phyloP scores from a whole-genome alignment of 192 early-diverging fungal genomes.

The Gryganskiella cystojenkinii region DNA sequence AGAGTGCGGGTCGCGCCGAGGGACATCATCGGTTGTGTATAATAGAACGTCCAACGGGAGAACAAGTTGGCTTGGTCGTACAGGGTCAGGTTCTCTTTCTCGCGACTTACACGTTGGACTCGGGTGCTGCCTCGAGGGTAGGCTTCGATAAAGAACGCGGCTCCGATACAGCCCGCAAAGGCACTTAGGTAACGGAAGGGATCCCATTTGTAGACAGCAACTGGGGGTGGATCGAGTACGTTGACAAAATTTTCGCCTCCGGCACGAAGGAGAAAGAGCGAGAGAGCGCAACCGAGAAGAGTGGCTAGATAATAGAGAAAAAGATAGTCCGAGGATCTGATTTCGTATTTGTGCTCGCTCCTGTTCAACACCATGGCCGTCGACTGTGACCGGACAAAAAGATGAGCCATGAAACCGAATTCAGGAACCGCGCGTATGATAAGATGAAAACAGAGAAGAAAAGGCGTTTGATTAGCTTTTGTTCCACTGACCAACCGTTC shows the following conservation, averaged over 20 bases:
- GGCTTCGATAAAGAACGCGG: constrained; percentile 27
- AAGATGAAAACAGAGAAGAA: background rate
- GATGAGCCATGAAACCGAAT: background rate
- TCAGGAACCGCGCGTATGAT: background rate
- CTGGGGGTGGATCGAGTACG: constrained; percentile 27
- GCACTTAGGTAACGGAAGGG: constrained; percentile 17
- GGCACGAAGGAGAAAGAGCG: constrained; percentile 27
- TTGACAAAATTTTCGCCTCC: background rate
- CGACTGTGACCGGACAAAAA: background rate
- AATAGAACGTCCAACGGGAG: constrained; percentile 81
- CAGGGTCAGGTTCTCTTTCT: constrained; percentile 10
- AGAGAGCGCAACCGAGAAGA: constrained; percentile 21
- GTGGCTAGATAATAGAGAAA: constrained; percentile 22
- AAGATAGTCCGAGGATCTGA: constrained; percentile 30
- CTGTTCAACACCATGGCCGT: constrained; percentile 23
- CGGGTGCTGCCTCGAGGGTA: constrained; percentile 24
- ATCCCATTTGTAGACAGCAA: constrained; percentile 19
- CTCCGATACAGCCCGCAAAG: constrained; percentile 6
- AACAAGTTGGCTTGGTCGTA: constrained; percentile 78
- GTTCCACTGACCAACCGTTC: too few relatives aligned
- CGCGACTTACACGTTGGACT: constrained; percentile 30
- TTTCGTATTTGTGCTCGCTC: constrained; percentile 33
- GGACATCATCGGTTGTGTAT: constrained; percentile 86
- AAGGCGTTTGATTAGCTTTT: too few relatives aligned
- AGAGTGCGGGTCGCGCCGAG: constrained; percentile 78